Evolutionary conservation across 225 moss, liverwort and hornwort species (phyloP).

Genomic region (Marchantia polymorpha): DNA sequence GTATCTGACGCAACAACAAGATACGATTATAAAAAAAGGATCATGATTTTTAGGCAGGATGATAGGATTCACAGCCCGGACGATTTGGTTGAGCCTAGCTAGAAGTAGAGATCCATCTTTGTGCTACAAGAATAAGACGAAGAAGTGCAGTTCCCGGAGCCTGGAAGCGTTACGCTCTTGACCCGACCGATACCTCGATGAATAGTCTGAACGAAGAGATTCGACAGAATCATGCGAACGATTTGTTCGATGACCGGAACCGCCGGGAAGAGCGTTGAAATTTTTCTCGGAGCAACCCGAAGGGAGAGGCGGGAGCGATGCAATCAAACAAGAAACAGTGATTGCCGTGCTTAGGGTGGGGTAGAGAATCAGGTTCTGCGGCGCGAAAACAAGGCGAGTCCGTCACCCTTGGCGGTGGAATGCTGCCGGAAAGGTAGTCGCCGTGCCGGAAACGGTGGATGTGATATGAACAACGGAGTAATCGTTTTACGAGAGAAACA

Average conservation of each 20-base stretch:
- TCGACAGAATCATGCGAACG: neutral
- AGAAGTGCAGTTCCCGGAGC: no score
- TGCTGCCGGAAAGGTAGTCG: neutral
- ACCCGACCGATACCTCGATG: no score
- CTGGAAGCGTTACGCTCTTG: no score
- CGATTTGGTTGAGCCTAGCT: no score
- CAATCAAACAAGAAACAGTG: neutral
- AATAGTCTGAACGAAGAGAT: no score
- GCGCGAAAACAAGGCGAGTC: neutral
- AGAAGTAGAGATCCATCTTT: no score
- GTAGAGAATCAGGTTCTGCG: neutral
- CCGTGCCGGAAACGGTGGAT: constrained; percentile 17
- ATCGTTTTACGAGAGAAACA: constrained; percentile 3
- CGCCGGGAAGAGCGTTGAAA: neutral
- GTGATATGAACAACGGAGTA: neutral
- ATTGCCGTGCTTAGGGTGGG: neutral
- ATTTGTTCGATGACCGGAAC: neutral
- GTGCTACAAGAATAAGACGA: no score
- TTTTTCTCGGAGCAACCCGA: neutral
- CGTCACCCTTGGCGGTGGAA: neutral
- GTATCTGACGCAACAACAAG: no score
- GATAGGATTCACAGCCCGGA: no score
- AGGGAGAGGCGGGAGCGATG: neutral
- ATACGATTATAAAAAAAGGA: no score
- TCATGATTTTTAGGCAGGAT: no score